phyloP scores from a whole-genome alignment of 345 rosid genomes.

The Corchorus olitorius region DNA sequence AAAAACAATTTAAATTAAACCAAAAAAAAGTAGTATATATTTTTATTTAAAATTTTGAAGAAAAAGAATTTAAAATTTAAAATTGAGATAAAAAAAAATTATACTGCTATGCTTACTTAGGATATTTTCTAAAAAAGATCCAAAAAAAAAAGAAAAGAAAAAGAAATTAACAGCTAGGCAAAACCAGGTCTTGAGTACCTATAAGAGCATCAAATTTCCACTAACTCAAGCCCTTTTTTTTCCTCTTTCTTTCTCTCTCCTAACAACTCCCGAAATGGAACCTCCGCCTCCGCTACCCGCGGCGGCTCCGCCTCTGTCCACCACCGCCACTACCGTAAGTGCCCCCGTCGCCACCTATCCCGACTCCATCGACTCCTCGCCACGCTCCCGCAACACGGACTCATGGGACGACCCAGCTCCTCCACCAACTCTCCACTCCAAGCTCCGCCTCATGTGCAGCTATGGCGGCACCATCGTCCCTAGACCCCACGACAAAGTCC shows the following conservation, averaged over 20 bases:
- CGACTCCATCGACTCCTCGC: conserved; percentile 73
- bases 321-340: conserved; percentile 23
- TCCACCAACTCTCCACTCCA: conserved; percentile 39
- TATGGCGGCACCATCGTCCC: conserved; percentile 91
- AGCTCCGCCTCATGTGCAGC: conserved; percentile 93
- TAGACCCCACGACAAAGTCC: conserved; percentile 85
- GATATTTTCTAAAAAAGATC: no score
- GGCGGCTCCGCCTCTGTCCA: conserved; percentile 21
- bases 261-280: conserved; percentile 26
- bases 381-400: conserved; percentile 81
- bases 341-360: conserved; percentile 39
- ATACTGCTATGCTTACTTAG: not conserved
- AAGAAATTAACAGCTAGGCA: conserved; percentile 13
- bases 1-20: not conserved
- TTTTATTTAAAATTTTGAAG: no score
- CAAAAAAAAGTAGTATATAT: no score
- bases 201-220: conserved; percentile 26
- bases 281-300: conserved; percentile 27
- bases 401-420: conserved; percentile 61
- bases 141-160: not conserved
- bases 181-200: conserved; percentile 24
- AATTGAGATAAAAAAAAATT: not conserved
- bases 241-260: conserved; percentile 6
- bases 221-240: not conserved
- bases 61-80: no score